Percentiles rank a stretch among this genome's conserved stretches.
Evolutionary conservation across 1,284 basidiomycete species (phyloP).

Genomic region (Gomphus bonarii): DNA sequence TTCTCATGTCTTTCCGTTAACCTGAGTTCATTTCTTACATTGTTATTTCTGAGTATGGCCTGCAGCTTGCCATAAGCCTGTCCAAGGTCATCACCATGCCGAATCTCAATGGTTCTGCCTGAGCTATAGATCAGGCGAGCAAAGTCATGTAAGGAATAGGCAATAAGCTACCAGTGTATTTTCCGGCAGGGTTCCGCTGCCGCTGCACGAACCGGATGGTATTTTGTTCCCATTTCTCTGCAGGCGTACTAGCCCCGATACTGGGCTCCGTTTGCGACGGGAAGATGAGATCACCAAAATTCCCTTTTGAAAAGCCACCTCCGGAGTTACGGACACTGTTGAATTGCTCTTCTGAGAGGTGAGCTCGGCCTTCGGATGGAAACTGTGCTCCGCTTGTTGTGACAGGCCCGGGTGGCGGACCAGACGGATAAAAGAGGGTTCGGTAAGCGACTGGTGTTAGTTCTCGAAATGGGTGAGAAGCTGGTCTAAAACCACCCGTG

Average conservation of each 20-base stretch:
- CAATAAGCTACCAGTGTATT: not conserved
- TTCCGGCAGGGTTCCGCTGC: not conserved
- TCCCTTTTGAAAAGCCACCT: not conserved
- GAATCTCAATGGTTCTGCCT: conserved; percentile 15
- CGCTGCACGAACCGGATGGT: not conserved
- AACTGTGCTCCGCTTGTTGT: not conserved
- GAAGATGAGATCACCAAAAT: not conserved
- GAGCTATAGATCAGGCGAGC: not conserved
- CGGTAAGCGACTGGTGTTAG: not conserved
- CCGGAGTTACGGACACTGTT: not conserved
- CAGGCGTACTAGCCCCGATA: not conserved
- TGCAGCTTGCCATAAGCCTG: conserved; percentile 40
- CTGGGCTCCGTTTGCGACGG: not conserved
- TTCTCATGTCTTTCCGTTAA: conserved; percentile 57
- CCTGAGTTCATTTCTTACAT: conserved; percentile 40
- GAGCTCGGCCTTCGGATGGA: not conserved
- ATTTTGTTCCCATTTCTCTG: not conserved
- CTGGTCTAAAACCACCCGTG: not conserved
- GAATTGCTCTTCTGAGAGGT: not conserved
- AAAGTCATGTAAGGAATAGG: not conserved
- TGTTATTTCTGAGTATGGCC: conserved; percentile 43
- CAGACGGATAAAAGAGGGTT: not conserved
- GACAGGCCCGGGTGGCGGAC: not conserved
- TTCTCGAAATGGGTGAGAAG: not conserved
- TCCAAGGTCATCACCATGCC: conserved; percentile 15